Base-by-base conservation (phyloP, 179 eudicot genomes). In the Amaranthus tricolor region DNA sequence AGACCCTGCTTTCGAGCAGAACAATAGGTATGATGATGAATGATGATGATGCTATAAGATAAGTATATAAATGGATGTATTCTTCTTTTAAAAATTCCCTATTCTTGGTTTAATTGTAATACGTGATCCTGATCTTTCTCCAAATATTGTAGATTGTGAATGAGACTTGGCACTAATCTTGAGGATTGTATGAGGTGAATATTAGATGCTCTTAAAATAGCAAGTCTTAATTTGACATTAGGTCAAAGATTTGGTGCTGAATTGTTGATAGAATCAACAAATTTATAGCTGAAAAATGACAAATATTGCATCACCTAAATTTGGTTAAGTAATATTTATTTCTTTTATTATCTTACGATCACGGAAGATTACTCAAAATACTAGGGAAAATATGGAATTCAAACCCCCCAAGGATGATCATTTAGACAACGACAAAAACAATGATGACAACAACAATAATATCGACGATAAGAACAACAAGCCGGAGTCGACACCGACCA, bases 321-420 rank as follows among this genome's bases (percentile, higher is more conserved):
- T 66, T 54, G 74, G 71, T 12, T 31, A 64, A 7, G 48, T 24
- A 21, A 76, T 14, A 62, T 4, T 20, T 66, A 54, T 40, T 76
- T 17, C 9, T 66, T 50, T 73, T 60, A 55, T 52, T 54, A 11
- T 21, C 70, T 44, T 0, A 57, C 24, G 19, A 5, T 54, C 51
- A 13, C n/a, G n/a, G 40, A 45, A 73, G 47, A 73, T 19, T 14
- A 55, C 52, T 31, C 62, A 5, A 4, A 16, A 67, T 6, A 66
- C 11, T n/a, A 16, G 40, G 8, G 62, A 74, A 72, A 62, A 54
- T 52, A 81, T 77, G 84, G 81, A 81, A 31, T 77, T 78, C 5
- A 77, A 72, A 73, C 84, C 74, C 31, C 68, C 84, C 43, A 77
- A 78, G 81, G 81, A 80, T 56, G 84, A 77, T 77, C 76, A 81